Percentiles rank a stretch among this genome's conserved stretches.
Conservation (phyloP, 306 rosid genomes). For the Purshia tridentata region DNA sequence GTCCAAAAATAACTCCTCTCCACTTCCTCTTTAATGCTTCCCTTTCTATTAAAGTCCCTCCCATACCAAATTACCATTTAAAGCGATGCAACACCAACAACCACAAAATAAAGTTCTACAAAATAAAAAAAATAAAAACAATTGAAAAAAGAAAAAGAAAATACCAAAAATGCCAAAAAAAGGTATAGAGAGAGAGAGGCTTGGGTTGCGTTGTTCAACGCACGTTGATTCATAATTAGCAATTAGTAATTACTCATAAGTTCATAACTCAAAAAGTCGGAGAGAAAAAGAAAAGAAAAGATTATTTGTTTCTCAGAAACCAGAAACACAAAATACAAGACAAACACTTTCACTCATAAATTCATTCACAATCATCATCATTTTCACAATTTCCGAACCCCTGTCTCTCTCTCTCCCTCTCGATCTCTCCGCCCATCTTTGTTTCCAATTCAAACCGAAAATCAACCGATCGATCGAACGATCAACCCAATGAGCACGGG, state of each 20-base stretch:
- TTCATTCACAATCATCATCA: neutral
- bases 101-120: too few relatives aligned
- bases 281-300: neutral
- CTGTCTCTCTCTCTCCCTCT: neutral
- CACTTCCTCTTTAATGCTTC: too few relatives aligned
- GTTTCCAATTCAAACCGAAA: neutral
- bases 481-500: slow-evolving; percentile 60
- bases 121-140: too few relatives aligned
- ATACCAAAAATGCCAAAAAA: too few relatives aligned
- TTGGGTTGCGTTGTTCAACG: too few relatives aligned
- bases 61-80: too few relatives aligned
- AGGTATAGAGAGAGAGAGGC: too few relatives aligned
- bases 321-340: neutral
- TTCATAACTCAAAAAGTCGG: neutral
- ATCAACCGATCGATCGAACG: slow-evolving; percentile 15
- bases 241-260: neutral
- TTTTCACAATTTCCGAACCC: neutral
- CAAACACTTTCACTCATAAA: neutral
- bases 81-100: too few relatives aligned
- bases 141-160: too few relatives aligned
- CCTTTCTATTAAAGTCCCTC: too few relatives aligned
- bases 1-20: too few relatives aligned
- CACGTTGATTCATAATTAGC: too few relatives aligned
- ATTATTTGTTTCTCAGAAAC: neutral
- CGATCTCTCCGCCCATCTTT: slow-evolving; percentile 35